Evolutionary conservation across 2,329 filamentous ascomycete species (phyloP).

Genomic region (Tympanopsis confertula): DNA sequence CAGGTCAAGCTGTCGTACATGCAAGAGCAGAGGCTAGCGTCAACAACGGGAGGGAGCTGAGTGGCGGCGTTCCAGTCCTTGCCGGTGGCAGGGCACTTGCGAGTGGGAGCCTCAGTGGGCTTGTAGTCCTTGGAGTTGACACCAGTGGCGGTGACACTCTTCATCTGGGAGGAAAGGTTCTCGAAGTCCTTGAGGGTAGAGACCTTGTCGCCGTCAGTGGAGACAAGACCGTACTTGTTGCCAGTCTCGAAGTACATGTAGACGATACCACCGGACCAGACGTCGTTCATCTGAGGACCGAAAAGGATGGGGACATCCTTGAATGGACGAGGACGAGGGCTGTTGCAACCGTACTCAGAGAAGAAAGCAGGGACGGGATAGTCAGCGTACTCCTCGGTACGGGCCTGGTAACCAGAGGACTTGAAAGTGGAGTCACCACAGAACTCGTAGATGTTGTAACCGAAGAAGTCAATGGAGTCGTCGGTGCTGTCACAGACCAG

Average conservation of each 20-base stretch:
- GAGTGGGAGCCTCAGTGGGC: slow-evolving; percentile 59
- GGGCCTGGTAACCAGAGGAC: slow-evolving; percentile 38
- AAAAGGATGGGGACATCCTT: slow-evolving; percentile 50
- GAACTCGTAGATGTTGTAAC: slow-evolving; percentile 60
- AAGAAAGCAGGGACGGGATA: slow-evolving; percentile 52
- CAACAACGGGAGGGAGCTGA: slow-evolving; percentile 70
- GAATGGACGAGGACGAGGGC: slow-evolving; percentile 41
- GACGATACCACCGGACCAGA: slow-evolving; percentile 44
- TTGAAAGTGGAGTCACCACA: slow-evolving; percentile 45
- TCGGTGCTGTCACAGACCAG: slow-evolving; percentile 40
- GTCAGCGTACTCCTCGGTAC: slow-evolving; percentile 46
- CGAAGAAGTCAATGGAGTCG: slow-evolving; percentile 46
- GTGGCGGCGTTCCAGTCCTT: slow-evolving; percentile 58
- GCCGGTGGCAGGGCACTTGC: slow-evolving; percentile 58
- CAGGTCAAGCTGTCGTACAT: slow-evolving; percentile 69
- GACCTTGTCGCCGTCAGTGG: slow-evolving; percentile 28
- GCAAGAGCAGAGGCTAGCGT: slow-evolving; percentile 71
- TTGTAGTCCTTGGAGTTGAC: slow-evolving; percentile 49
- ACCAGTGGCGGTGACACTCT: slow-evolving; percentile 39
- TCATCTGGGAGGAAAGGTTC: slow-evolving; percentile 43
- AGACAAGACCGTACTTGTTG: slow-evolving; percentile 25
- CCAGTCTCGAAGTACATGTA: slow-evolving; percentile 35
- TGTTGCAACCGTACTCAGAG: slow-evolving; percentile 57
- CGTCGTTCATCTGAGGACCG: slow-evolving; percentile 41
- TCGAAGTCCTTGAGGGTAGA: slow-evolving; percentile 44